phyloP scores from a whole-genome alignment of 164 flowering plant genomes.

The Umbellularia californica region DNA sequence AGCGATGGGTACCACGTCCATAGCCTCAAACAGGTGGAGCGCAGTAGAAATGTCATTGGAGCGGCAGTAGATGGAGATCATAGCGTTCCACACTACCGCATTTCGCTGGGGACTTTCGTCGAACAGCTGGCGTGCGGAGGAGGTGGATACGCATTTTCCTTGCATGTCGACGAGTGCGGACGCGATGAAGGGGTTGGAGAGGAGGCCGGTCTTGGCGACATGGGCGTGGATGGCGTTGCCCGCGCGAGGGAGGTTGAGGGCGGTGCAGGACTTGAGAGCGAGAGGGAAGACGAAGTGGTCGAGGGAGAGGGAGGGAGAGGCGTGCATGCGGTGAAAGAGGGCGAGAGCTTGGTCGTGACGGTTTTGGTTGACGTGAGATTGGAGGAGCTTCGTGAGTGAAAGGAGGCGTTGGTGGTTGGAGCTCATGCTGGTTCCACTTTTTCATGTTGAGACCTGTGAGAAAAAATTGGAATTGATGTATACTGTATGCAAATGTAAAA shows the following conservation, averaged over 20 bases:
- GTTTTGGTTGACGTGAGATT: conserved; percentile 47
- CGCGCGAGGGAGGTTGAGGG: conserved; percentile 31
- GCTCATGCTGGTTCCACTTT: conserved; percentile 9
- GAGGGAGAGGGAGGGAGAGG: conserved; percentile 36
- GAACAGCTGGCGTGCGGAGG: conserved; percentile 48
- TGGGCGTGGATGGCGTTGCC: conserved; percentile 58
- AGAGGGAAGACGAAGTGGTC: conserved; percentile 66
- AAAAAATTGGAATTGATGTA: too few species aligned
- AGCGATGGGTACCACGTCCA: conserved; percentile 51
- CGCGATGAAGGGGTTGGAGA: conserved; percentile 50
- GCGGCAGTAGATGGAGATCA: conserved; percentile 46
- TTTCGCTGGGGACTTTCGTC: conserved; percentile 55
- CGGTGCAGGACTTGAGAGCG: conserved; percentile 62
- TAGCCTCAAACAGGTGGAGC: conserved; percentile 35
- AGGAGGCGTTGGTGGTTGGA: conserved; percentile 18
- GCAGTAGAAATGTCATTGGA: conserved; percentile 25
- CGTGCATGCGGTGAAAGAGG: conserved; percentile 44
- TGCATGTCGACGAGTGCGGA: conserved; percentile 58
- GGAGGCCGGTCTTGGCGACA: conserved; percentile 27
- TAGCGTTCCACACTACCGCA: conserved; percentile 58
- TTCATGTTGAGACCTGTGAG: too few species aligned
- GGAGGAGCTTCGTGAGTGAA: conserved; percentile 44
- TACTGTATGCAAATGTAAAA: too few species aligned
- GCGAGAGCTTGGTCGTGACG: conserved; percentile 45
- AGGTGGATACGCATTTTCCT: conserved; percentile 48